phyloP scores from a whole-genome alignment of 305 asterid species.

The Fraxinus angustifolia region DNA sequence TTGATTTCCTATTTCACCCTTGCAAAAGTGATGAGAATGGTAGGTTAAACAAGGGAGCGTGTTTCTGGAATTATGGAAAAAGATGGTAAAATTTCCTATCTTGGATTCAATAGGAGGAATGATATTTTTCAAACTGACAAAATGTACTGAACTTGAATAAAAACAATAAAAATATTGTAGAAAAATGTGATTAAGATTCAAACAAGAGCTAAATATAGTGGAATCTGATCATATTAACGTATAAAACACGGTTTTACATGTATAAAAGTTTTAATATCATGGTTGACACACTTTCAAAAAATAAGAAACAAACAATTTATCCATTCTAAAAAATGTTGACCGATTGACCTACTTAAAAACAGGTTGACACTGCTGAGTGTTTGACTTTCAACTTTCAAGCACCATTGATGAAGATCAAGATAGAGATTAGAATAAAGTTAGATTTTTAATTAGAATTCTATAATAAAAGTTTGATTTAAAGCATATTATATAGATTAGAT shows the following conservation, averaged over 20 bases:
- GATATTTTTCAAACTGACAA: neutral
- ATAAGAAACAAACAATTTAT: neutral
- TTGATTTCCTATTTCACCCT: neutral
- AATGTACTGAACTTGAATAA: neutral
- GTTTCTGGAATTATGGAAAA: neutral
- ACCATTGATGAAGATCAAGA: neutral
- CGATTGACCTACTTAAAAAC: neutral
- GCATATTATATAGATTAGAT: neutral
- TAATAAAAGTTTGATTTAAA: neutral
- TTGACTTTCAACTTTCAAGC: neutral
- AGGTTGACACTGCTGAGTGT: neutral
- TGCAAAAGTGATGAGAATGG: neutral
- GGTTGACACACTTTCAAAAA: neutral
- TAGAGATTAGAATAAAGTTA: neutral
- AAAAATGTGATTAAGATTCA: neutral
- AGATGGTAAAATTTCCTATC: neutral
- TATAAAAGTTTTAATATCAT: neutral
- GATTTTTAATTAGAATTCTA: neutral
- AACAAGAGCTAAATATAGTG: neutral
- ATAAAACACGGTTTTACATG: neutral
- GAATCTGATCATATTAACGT: neutral
- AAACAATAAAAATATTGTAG: neutral
- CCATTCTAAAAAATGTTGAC: neutral
- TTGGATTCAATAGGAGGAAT: neutral
- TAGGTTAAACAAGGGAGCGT: neutral